phyloP scores from a whole-genome alignment of 805 yeast species.

The Naumovozyma baii region DNA sequence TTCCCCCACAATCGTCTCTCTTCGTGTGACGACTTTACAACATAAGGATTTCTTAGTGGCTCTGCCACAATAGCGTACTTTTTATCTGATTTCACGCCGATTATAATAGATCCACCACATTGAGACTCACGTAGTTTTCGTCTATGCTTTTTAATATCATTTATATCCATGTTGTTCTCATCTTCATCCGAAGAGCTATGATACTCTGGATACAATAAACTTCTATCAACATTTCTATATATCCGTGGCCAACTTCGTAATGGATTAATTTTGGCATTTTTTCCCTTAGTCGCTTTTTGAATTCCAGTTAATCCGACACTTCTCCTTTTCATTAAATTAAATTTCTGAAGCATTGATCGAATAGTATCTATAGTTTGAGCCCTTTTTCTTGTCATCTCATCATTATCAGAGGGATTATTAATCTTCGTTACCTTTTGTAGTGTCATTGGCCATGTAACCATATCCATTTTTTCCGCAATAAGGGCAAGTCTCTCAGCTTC shows the following conservation, averaged over 20 bases:
- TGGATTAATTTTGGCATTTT: slow-evolving; percentile 12
- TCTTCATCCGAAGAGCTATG: slow-evolving; percentile 28
- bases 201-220: slow-evolving; percentile 12
- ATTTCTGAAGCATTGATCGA: slow-evolving; percentile 25
- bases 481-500: slow-evolving; percentile 44
- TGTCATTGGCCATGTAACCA: slow-evolving; percentile 40
- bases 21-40: slow-evolving; percentile 13
- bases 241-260: slow-evolving; percentile 11
- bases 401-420: slow-evolving; percentile 36
- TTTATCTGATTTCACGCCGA: slow-evolving; percentile 4
- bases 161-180: slow-evolving; percentile 15
- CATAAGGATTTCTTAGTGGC: slow-evolving; percentile 23
- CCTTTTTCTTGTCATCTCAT: slow-evolving; percentile 45
- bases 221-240: slow-evolving; percentile 18
- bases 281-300: slow-evolving; percentile 8
- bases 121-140: slow-evolving; percentile 7
- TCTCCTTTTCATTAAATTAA: slow-evolving; percentile 18
- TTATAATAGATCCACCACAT: slow-evolving; percentile 20
- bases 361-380: slow-evolving; percentile 43
- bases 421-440: slow-evolving; percentile 42
- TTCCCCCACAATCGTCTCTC: slow-evolving; percentile 17
- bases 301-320: slow-evolving; percentile 12
- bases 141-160: slow-evolving; percentile 15
- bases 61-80: slow-evolving; percentile 24
- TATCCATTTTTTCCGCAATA: slow-evolving; percentile 36